Evolutionary conservation across 2,329 filamentous ascomycete species (phyloP), one percentile per base, ranked within the genome.

Genomic region (Laburnicola sp.): DNA sequence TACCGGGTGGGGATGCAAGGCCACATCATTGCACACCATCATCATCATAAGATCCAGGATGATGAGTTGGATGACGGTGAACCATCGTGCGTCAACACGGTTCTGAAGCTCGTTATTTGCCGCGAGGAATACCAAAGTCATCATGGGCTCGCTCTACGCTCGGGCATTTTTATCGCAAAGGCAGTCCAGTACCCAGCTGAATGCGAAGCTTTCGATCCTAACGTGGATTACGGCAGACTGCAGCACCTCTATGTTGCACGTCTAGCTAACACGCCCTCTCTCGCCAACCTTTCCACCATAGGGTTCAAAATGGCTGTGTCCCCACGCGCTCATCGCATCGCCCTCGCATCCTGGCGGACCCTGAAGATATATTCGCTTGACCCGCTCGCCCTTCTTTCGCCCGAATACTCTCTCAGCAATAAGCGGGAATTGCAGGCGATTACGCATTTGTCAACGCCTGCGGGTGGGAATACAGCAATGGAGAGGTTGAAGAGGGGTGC

Each of bases 301-400:
- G 63, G 63, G 6, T 36, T 64, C 21, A 51, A 54, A 5, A 8
- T 65, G 32, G 60, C 60, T 23, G 36, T 64, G 5, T 64, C 62
- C 2, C 56, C 54, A 8, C 10, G 32, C 5, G 21, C 45, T 11
- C 23, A 45, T n/a, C 62, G 60, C 38, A 64, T 66, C 37, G 63
- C 63, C 27, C 54, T 66, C 22, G 54, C 62, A 3, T 50, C 45
- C 4, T 65, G 63, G 62, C 53, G 54, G n/a, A 58, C 56, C 4
- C 53, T 66, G 22, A 48, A 51, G n/a, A 42, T 66, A 6, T 66
- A 57, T 47, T 28, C 53, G 6, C 2, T 66, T 3, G 46, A 64
- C 31, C 60, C 62, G 0, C 9, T 41, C 7, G 63, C 60, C 2
- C 65, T 66, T 41, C 51, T 65, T 4, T 49, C 62, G 25, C 59